phyloP scores from a whole-genome alignment of 2,329 filamentous ascomycete species.

The Colletotrichum somersetense region DNA sequence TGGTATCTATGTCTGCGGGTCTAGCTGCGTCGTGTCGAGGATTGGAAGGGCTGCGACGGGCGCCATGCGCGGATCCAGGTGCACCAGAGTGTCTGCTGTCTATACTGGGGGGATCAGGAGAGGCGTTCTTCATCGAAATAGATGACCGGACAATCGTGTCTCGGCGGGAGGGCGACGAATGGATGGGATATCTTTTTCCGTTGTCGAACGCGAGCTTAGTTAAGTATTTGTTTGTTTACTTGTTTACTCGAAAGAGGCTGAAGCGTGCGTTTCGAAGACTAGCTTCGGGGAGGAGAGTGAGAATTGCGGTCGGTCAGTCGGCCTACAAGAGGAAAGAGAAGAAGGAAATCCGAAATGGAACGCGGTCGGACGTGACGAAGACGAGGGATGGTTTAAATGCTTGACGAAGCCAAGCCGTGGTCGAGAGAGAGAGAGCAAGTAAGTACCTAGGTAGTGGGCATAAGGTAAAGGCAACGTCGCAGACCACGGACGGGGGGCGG shows the following conservation, averaged over 20 bases:
- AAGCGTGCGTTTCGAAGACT: slow-evolving; percentile 20
- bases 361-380: slow-evolving; percentile 31
- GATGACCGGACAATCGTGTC: slow-evolving; percentile 46
- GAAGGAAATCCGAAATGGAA: slow-evolving; percentile 20
- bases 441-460: slow-evolving; percentile 1
- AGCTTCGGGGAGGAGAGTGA: slow-evolving; percentile 24
- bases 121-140: slow-evolving; percentile 73
- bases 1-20: slow-evolving; percentile 42
- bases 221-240: not conserved
- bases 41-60: slow-evolving; percentile 53
- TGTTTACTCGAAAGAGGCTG: not conserved
- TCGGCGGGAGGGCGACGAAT: slow-evolving; percentile 20
- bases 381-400: slow-evolving; percentile 36
- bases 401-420: not conserved
- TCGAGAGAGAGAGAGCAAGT: not conserved
- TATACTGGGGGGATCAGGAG: slow-evolving; percentile 65
- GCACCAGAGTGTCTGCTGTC: slow-evolving; percentile 69
- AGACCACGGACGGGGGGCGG: slow-evolving; percentile 18
- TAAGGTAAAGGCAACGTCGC: slow-evolving; percentile 38
- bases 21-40: slow-evolving; percentile 52
- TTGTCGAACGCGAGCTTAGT: no score
- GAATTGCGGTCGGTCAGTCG: not conserved
- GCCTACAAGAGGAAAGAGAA: slow-evolving; percentile 15
- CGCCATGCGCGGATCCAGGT: slow-evolving; percentile 68
- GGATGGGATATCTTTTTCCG: not conserved